Evolutionary conservation across 495 filamentous ascomycete species (phyloP).

Genomic region (Penicillium salamii): DNA sequence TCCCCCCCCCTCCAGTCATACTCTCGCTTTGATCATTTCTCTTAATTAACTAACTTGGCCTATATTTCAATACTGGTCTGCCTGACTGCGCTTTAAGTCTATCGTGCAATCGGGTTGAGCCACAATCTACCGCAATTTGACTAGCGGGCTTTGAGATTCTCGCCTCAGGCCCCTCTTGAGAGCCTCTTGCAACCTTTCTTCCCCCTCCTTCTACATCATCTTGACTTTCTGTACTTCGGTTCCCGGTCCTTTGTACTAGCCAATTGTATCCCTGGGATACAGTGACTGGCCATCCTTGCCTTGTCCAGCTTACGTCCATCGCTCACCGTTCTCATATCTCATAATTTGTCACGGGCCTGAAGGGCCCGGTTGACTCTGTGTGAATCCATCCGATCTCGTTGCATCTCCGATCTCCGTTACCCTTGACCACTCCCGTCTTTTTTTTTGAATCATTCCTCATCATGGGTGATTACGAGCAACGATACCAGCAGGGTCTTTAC

Average conservation of each 20-base stretch:
- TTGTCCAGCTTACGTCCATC: background rate
- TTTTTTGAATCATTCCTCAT: background rate
- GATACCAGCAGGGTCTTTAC: constrained; percentile 51
- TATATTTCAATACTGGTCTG: too few relatives aligned
- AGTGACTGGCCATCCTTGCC: too few relatives aligned
- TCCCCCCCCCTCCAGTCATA: constrained; percentile 1
- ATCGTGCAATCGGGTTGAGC: constrained; percentile 2
- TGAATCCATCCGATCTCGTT: background rate
- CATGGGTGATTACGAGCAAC: constrained; percentile 38
- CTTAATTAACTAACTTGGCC: background rate
- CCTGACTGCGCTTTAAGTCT: too few relatives aligned
- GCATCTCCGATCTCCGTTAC: background rate
- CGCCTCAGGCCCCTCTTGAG: constrained; percentile 9
- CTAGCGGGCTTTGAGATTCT: constrained; percentile 4
- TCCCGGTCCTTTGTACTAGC: too few relatives aligned
- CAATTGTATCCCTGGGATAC: too few relatives aligned
- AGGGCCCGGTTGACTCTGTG: constrained; percentile 3
- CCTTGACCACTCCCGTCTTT: background rate
- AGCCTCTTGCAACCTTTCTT: constrained; percentile 1
- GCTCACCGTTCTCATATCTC: background rate
- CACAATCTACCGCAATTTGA: constrained; percentile 6
- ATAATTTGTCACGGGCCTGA: constrained; percentile 9
- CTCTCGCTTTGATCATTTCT: background rate
- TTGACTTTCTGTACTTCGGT: background rate
- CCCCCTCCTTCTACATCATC: constrained; percentile 1